phyloP scores from a whole-genome alignment of 257 asterid genomes.

The Verbena officinalis region DNA sequence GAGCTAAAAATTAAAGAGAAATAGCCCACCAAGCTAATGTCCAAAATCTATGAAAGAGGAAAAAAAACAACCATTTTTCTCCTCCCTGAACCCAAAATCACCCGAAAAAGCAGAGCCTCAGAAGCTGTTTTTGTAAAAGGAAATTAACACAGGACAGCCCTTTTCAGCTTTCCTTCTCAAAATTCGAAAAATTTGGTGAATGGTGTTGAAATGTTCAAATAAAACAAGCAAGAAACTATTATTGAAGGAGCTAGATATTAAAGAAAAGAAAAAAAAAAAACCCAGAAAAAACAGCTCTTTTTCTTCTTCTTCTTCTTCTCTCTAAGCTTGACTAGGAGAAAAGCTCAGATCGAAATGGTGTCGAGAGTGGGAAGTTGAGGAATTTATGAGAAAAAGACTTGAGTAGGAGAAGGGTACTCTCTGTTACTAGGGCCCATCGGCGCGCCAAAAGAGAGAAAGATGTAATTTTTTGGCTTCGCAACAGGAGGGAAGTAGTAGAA shows the following conservation, averaged over 20 bases:
- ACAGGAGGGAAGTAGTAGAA: conserved; percentile 41
- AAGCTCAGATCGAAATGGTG: conserved; percentile 35
- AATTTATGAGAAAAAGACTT: conserved; percentile 62
- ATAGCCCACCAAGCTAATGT: conserved; percentile 7
- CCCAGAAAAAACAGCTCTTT: too few species aligned
- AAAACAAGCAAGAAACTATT: conserved; percentile 3
- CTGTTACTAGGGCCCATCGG: conserved; percentile 44
- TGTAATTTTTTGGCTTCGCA: conserved; percentile 20
- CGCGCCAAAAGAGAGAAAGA: conserved; percentile 37
- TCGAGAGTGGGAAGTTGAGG: conserved; percentile 50
- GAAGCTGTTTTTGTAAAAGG: conserved; percentile 4
- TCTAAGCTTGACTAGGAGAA: background rate
- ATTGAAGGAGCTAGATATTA: too few species aligned
- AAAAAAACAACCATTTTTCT: conserved; percentile 15
- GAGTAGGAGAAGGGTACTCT: conserved; percentile 34
- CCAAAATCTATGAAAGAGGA: conserved; percentile 1
- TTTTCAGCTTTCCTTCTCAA: conserved; percentile 8
- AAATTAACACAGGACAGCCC: background rate
- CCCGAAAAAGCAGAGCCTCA: background rate
- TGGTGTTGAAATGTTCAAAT: background rate
- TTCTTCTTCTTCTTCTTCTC: background rate
- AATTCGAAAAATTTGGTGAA: background rate
- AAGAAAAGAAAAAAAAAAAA: background rate
- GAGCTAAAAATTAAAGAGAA: conserved; percentile 1
- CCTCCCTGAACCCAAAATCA: background rate